Evolutionary conservation across 2,329 filamentous ascomycete genomes (phyloP).

Genomic region (Lasiodiplodia theobromae): DNA sequence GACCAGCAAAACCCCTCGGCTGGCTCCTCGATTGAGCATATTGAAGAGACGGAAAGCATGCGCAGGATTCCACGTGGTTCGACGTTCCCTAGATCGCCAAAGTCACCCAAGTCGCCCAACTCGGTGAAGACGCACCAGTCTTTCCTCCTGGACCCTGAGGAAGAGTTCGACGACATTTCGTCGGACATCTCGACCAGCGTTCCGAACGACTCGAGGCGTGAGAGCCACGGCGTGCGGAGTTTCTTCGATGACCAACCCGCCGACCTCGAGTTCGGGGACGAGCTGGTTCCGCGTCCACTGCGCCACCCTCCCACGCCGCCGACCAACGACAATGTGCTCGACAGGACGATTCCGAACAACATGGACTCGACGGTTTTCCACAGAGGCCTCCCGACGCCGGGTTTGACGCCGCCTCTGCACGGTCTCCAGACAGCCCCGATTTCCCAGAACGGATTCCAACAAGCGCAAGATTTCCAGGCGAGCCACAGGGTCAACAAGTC

Average conservation of each 20-base stretch:
- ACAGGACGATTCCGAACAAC: conserved; percentile 36
- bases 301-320: conserved; percentile 54
- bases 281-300: conserved; percentile 43
- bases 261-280: conserved; percentile 42
- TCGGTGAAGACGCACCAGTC: conserved; percentile 45
- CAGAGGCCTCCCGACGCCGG: conserved; percentile 46
- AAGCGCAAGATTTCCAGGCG: conserved; percentile 7
- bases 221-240: conserved; percentile 52
- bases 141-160: conserved; percentile 61
- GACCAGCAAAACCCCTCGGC: conserved; percentile 44
- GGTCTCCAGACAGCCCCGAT: not conserved
- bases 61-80: conserved; percentile 54
- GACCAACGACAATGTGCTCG: conserved; percentile 40
- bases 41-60: conserved; percentile 60
- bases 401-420: conserved; percentile 43
- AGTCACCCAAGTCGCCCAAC: conserved; percentile 35
- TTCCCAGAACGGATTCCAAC: not conserved
- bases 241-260: conserved; percentile 58
- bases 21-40: conserved; percentile 58
- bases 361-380: conserved; percentile 42
- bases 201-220: conserved; percentile 48
- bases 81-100: conserved; percentile 47
- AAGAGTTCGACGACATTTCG: conserved; percentile 62
- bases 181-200: conserved; percentile 58
- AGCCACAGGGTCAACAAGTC: not conserved